Evolutionary conservation across 2,329 filamentous ascomycete genomes (phyloP), one percentile per base, ranked within the genome.

Genomic region (Fonsecaea multimorphosa): DNA sequence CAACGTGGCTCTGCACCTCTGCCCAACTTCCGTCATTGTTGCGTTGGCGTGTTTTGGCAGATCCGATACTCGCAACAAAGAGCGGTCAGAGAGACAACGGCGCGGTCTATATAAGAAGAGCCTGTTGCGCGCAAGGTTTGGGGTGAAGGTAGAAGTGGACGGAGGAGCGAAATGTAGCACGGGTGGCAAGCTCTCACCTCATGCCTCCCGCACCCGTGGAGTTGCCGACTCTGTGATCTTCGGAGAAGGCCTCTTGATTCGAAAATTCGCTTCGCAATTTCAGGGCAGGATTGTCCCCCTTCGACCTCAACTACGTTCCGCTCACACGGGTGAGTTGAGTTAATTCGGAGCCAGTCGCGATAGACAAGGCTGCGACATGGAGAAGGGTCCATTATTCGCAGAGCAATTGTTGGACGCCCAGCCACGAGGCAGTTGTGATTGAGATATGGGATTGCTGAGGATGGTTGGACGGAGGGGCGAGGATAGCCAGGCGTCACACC

Each of bases 1-100:
- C 67, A 67, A 69, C 62, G 67, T 69, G 67, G 67, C 65, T 67
- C 65, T 69, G 67, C 67, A 67, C 49, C 27, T 63, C 56, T 65
- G 59, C 67, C 67, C 64, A 57, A 69, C 64, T 56, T 56, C 44
- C 67, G 67, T 67, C 67, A 69, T 69, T 51, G 63, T 52, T 69
- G 67, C 64, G 67, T 54, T 69, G 67, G 67, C 67, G 58, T 40
- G 59, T 40, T 53, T 69, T 66, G 62, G 63, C 62, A 53, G 58
- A 59, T 32, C 44, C 58, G 64, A 63, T 51, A 34, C 32, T 27
- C 51, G 49, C 65, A 58, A 63, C 64, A 69, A 69, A 60, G 19
- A 52, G 67, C 67, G 67, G 67, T 69, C 67, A 67, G 56, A 32
- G 46, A 46, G 59, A 58, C 46, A 61, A 34, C 32, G 24, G 31